Conservation (phyloP, 75 land plant species). For the Selaginella tamariscina region DNA sequence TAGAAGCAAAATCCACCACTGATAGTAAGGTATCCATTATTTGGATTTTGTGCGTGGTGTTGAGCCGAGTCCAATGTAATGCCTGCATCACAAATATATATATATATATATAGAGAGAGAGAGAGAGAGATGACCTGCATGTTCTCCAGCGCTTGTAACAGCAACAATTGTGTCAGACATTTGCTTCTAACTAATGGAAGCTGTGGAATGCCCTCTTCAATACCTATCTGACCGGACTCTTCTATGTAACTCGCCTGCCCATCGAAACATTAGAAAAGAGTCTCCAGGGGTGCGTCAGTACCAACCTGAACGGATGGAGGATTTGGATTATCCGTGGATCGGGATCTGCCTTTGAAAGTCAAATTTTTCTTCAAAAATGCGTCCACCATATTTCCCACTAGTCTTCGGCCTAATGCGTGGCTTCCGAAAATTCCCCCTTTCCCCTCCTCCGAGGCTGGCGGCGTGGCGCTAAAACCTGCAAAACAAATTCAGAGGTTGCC, state of each 20-base stretch:
- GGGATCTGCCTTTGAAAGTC: slow-evolving; percentile 45
- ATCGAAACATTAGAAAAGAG: slow-evolving; percentile 4
- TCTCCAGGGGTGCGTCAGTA: background rate
- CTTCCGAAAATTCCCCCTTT: slow-evolving; percentile 18
- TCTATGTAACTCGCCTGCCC: slow-evolving; percentile 41
- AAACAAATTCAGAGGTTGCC: background rate
- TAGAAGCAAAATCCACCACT: slow-evolving; percentile 74
- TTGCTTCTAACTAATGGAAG: slow-evolving; percentile 56
- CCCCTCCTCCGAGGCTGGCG: slow-evolving; percentile 12
- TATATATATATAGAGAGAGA: background rate
- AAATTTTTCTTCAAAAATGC: slow-evolving; percentile 61
- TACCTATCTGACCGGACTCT: slow-evolving; percentile 32
- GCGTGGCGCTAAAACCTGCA: background rate
- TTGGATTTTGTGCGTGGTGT: slow-evolving; percentile 46
- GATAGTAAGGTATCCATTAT: slow-evolving; percentile 80
- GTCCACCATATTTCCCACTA: slow-evolving; percentile 94
- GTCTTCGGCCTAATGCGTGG: slow-evolving; percentile 66
- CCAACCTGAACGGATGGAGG: slow-evolving; percentile 24
- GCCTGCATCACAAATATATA: slow-evolving; percentile 34
- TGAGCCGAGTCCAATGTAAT: slow-evolving; percentile 68
- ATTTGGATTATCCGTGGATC: slow-evolving; percentile 21
- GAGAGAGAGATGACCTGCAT: slow-evolving; percentile 54
- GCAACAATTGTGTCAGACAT: slow-evolving; percentile 77
- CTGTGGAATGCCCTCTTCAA: slow-evolving; percentile 41
- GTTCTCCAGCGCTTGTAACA: slow-evolving; percentile 75